Percentiles rank a stretch among this genome's conserved stretches.
Conservation (phyloP, 257 asterid genomes). For the Solanum acaule region DNA sequence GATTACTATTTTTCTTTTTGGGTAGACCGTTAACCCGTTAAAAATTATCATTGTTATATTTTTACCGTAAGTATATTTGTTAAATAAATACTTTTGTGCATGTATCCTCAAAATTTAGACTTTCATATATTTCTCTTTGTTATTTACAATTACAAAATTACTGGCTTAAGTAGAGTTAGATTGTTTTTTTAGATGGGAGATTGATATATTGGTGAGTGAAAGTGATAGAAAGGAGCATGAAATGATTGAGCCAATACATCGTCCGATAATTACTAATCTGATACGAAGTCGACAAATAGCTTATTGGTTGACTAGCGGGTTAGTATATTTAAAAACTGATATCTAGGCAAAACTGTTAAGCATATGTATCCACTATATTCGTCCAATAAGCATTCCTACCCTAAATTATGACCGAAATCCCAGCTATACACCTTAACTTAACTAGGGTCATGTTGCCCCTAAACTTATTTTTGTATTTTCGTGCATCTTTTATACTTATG, state of each 20-base stretch:
- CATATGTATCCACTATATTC: neutral
- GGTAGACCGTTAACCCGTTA: neutral
- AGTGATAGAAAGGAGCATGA: neutral
- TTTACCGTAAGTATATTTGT: too few species aligned
- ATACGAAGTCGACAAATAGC: neutral
- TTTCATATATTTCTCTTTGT: neutral
- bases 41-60: too few species aligned
- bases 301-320: neutral
- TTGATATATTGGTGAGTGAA: neutral
- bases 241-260: neutral
- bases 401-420: neutral
- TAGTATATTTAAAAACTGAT: too few species aligned
- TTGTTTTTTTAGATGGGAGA: too few species aligned
- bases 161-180: neutral
- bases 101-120: neutral
- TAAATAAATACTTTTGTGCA: neutral
- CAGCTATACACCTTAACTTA: neutral
- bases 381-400: neutral
- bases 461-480: neutral
- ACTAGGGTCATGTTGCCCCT: neutral
- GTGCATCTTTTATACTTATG: neutral
- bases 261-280: neutral
- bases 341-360: neutral
- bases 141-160: too few species aligned
- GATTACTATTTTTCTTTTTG: neutral